Evolutionary conservation across 2,329 filamentous ascomycete genomes (phyloP), one percentile per base, ranked within the genome.

Genomic region (Venturia asperata): DNA sequence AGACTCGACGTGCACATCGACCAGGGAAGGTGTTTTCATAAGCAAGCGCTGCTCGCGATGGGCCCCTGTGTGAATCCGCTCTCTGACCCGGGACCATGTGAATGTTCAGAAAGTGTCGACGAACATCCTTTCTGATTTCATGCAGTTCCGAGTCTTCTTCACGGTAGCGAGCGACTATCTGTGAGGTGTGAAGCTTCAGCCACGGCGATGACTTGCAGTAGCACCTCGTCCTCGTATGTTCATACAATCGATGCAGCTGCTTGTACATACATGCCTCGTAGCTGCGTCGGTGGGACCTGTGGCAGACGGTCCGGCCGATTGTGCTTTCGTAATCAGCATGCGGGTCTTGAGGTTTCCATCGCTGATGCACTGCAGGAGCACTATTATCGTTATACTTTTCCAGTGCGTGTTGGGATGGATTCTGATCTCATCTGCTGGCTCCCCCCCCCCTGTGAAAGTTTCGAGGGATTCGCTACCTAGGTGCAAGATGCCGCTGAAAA

Each of bases 131-230:
- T 3, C 30, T 34, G 30, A 34, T 34, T 34, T 3, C 30, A 34
- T 34, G 30, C 30, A 34, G 30, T 3, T 34, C 30, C 30, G 30
- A 34, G 30, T 6, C 30, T 34, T 17, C 1, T 21, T 17, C 15
- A 17, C 17, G 49, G 49, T 34, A 34, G 49, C 24, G 49, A 34
- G 49, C 24, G 30, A 15, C n/a, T 34, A 55, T 21, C 24, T 34
- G 15, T 17, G 15, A 4, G 30, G 15, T 17, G 15, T n/a, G 30
- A 34, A 19, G 9, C 52, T 56, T 37, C 52, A 56, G 52, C n/a
- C 52, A 56, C 11, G 5, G 19, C 10, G 34, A 56, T 56, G 52
- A 56, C 52, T 37, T 56, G 52, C 52, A 56, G 52, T 47, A 49
- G 45, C 24, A 49, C 30, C 3, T 24, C 45, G 21, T 21, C 45